A percentile compares a stretch with the other conserved stretches of the same genome.
phyloP scores from a whole-genome alignment of 495 filamentous ascomycete genomes.

The Aspergillus olivimuriae region DNA sequence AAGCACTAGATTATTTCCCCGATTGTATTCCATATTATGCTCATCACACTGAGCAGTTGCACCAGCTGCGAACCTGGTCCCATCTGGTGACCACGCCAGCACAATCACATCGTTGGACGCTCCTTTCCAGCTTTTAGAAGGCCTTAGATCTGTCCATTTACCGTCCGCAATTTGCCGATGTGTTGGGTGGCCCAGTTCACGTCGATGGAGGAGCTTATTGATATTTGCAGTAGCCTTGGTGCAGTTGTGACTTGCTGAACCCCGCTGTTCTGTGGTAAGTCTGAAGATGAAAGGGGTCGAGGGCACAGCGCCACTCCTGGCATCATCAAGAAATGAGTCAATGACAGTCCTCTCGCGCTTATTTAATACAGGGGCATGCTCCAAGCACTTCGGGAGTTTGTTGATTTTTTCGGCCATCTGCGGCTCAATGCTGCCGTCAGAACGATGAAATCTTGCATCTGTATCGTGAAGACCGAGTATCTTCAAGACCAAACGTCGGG shows the following conservation, averaged over 20 bases:
- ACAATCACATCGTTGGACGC: conserved; percentile 45
- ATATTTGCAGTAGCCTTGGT: too few species aligned
- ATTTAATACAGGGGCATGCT: conserved; percentile 4
- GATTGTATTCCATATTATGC: conserved; percentile 79
- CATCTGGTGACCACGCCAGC: conserved; percentile 45
- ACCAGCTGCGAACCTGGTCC: conserved; percentile 48
- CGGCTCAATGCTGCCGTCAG: too few species aligned
- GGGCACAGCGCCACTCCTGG: conserved; percentile 10
- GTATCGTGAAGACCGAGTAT: too few species aligned
- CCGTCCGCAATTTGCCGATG: conserved; percentile 7
- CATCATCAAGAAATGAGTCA: conserved; percentile 13
- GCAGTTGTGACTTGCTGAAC: too few species aligned
- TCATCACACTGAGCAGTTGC: conserved; percentile 68
- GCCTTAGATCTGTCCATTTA: conserved; percentile 24
- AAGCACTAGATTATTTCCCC: conserved; percentile 66
- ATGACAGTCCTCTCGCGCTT: conserved; percentile 10
- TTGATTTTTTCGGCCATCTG: not conserved
- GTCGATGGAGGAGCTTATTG: too few species aligned
- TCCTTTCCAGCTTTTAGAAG: conserved; percentile 42
- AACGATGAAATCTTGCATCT: too few species aligned
- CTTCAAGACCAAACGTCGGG: not conserved
- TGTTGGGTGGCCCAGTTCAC: conserved; percentile 18
- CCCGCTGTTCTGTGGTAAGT: conserved; percentile 1
- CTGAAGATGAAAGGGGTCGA: conserved; percentile 7
- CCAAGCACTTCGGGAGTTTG: conserved; percentile 3